Evolutionary conservation across 805 yeast species (phyloP), one percentile per base, ranked within the genome.

Genomic region (Saturnispora zaruensis): DNA sequence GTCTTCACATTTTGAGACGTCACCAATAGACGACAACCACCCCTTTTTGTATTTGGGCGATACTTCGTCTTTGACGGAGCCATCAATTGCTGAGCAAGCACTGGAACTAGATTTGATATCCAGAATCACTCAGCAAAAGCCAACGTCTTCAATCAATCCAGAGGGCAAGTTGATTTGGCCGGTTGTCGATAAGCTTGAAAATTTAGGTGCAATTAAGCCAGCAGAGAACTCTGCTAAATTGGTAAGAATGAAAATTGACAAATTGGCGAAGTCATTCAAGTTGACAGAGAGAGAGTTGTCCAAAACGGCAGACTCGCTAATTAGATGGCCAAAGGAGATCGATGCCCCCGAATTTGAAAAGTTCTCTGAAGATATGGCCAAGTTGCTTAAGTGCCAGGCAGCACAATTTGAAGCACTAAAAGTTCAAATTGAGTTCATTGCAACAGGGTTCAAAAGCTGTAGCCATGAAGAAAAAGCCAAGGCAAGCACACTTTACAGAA

Each of bases 131-230:
- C 50, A 47, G 14, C 49, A 46, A 32, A 47, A 41, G 38, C 45
- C 50, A 14, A 47, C 42, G 25, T 33, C 36, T 13, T 41, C 41
- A 13, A 47, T 47, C 41, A 47, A 41, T 30, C 45, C 50, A 13
- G 50, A 48, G 20, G 43, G 46, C 4, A 32, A 28, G n/a, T 18
- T 48, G 21, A 20, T 48, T 4, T 25, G 43, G 43, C 50, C 50
- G 1, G 43, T 48, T n/a, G 18, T 41, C 6, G 43, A 48, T 20
- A 24, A 36, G 3, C 45, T 54, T 21, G 57, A 54, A 40, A 54
- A 54, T 38, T 1, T 52, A 16, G 57, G 57, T 21, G 55, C 55
- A 2, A 38, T 54, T 5, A 28, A 16, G 6, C 47, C 54, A 13
- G 46, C 46, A 6, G 49, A 52, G 4, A 41, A 46, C 16, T 49